Percentiles rank a stretch among this genome's conserved stretches.
phyloP scores from a whole-genome alignment of 2,329 filamentous ascomycete genomes.

The Pseudocercospora cruenta region DNA sequence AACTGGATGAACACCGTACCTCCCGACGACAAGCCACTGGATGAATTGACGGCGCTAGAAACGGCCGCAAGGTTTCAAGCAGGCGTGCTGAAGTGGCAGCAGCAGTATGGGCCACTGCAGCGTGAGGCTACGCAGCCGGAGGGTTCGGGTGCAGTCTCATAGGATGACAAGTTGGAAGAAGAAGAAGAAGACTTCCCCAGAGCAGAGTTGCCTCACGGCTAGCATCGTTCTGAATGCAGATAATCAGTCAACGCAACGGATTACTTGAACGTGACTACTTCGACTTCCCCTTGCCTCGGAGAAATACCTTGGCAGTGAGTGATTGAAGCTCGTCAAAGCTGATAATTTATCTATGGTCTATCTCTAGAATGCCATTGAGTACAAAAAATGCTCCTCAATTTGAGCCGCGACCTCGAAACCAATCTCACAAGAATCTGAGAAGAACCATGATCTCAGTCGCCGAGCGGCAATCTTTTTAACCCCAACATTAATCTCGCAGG shows the following conservation, averaged over 20 bases:
- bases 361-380: not conserved
- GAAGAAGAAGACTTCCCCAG: not conserved
- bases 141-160: not conserved
- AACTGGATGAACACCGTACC: not conserved
- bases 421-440: not conserved
- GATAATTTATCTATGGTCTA: not conserved
- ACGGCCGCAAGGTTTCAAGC: constrained; percentile 5
- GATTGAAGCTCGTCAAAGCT: not conserved
- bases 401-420: not conserved
- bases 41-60: constrained; percentile 11
- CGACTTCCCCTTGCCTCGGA: not conserved
- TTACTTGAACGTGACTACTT: not conserved
- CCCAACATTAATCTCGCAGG: not conserved
- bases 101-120: constrained; percentile 1
- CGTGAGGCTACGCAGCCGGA: not conserved
- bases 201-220: not conserved
- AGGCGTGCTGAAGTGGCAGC: constrained; percentile 12
- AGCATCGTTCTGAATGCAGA: not conserved
- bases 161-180: not conserved
- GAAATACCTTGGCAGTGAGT: not conserved
- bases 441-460: not conserved
- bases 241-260: not conserved
- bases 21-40: constrained; percentile 3
- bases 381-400: not conserved
- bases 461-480: not conserved